These are phyloP conservation scores for Xylaria sp. DNA, from an alignment of 2,329 filamentous ascomycete species.

Conservation along the genomic window DNA sequence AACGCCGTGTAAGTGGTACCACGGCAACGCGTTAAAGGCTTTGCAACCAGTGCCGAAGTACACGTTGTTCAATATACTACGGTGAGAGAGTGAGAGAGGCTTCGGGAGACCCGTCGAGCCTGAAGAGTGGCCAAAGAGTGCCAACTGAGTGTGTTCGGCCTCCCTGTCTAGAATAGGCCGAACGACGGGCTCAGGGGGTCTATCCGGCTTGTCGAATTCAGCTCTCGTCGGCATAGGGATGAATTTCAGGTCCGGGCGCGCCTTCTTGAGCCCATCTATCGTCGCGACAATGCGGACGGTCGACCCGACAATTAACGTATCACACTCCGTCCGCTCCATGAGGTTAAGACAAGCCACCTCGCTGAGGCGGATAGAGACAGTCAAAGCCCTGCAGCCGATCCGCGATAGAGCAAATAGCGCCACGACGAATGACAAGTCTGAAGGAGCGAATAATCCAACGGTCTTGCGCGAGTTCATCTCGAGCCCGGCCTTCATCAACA, in stretches of 20 bases:
- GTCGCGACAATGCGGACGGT: constrained; percentile 49
- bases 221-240: constrained; percentile 41
- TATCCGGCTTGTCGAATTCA: constrained; percentile 40
- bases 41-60: constrained; percentile 50
- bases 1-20: constrained; percentile 57
- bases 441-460: constrained; percentile 54
- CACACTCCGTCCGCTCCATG: constrained; percentile 50
- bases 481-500: constrained; percentile 49
- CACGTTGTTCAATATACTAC: constrained; percentile 52
- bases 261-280: constrained; percentile 42
- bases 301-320: constrained; percentile 52
- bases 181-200: constrained; percentile 38
- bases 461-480: constrained; percentile 46
- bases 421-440: constrained; percentile 55
- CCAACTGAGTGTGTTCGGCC: constrained; percentile 47
- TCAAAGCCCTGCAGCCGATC: constrained; percentile 56
- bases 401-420: constrained; percentile 57
- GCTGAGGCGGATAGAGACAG: constrained; percentile 56
- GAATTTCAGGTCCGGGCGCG: constrained; percentile 39
- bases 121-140: constrained; percentile 59
- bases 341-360: constrained; percentile 54
- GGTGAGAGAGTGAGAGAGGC: constrained; percentile 56
- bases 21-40: constrained; percentile 56
- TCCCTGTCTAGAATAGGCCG: constrained; percentile 43
- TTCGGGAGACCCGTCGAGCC: constrained; percentile 60